Evolutionary conservation across 305 asterid species (phyloP).

Genomic region (Rubia balearica): DNA sequence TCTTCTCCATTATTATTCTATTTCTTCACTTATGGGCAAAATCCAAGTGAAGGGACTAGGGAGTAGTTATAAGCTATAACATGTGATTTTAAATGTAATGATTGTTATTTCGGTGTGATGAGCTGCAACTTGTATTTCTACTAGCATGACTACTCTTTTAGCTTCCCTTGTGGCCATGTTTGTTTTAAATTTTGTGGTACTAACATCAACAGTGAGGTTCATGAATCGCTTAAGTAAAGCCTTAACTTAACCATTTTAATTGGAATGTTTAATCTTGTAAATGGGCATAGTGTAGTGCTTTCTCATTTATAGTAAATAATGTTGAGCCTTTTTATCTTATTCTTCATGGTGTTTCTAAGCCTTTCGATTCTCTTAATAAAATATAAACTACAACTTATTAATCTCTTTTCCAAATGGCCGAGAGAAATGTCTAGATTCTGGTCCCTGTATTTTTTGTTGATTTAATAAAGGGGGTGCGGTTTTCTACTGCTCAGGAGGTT

Average conservation of each 20-base stretch:
- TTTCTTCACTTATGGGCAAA: not conserved
- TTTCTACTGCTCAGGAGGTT: conserved; percentile 29
- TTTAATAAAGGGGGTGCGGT: not conserved
- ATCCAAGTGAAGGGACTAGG: not conserved
- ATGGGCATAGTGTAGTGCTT: not conserved
- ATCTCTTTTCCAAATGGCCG: not conserved
- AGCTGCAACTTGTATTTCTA: not conserved
- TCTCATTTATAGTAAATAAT: not conserved
- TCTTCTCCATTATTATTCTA: not conserved
- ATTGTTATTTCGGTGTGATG: not conserved
- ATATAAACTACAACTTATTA: not conserved
- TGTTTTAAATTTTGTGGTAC: not conserved
- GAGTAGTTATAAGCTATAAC: not conserved
- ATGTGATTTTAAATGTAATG: conserved; percentile 2
- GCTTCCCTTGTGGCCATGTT: not conserved
- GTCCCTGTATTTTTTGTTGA: not conserved
- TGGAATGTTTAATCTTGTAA: not conserved
- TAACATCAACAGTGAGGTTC: not conserved
- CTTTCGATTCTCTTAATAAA: not conserved
- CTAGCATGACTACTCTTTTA: not conserved
- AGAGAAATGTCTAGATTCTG: not conserved
- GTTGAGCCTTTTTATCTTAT: not conserved
- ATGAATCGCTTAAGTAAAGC: not conserved
- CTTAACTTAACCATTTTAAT: not conserved
- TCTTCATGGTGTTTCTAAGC: not conserved